phyloP scores from a whole-genome alignment of 352 stramenopile genomes.

The Pelagophyceae sp. region DNA sequence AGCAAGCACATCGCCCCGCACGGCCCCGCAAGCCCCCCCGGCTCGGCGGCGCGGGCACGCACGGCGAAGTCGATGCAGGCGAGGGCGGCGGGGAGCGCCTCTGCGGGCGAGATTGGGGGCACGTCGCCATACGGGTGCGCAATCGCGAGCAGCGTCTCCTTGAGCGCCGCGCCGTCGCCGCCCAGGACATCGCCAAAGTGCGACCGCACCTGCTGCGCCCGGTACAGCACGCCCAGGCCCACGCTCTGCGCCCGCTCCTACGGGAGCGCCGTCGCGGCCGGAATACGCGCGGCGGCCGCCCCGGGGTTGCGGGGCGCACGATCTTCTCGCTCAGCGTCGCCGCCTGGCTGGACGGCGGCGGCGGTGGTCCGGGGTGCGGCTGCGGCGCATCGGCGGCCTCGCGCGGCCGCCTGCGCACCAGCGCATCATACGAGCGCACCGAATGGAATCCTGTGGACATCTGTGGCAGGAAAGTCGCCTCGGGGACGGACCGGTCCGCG shows the following conservation, averaged over 20 bases:
- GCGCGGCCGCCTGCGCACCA: too few relatives aligned
- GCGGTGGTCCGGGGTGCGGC: too few relatives aligned
- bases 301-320: neutral
- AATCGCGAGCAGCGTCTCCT: conserved; percentile 10
- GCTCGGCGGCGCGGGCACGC: neutral
- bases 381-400: too few relatives aligned
- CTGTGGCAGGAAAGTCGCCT: neutral
- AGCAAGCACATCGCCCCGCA: too few relatives aligned
- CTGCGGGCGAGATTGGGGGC: conserved; percentile 9
- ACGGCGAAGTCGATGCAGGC: conserved; percentile 16
- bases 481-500: too few relatives aligned
- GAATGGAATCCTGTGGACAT: too few relatives aligned
- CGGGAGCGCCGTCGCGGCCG: neutral
- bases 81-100: conserved; percentile 11
- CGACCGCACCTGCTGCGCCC: neutral
- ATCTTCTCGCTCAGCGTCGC: neutral
- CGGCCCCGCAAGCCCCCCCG: too few relatives aligned
- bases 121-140: neutral
- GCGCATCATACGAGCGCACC: too few relatives aligned
- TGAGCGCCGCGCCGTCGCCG: neutral
- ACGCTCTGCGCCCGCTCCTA: neutral
- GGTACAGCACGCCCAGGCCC: neutral
- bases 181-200: neutral
- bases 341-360: too few relatives aligned
- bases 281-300: neutral